Evolutionary conservation across 75 land plant species (phyloP).

Genomic region (Pseudotsuga menziesii): DNA sequence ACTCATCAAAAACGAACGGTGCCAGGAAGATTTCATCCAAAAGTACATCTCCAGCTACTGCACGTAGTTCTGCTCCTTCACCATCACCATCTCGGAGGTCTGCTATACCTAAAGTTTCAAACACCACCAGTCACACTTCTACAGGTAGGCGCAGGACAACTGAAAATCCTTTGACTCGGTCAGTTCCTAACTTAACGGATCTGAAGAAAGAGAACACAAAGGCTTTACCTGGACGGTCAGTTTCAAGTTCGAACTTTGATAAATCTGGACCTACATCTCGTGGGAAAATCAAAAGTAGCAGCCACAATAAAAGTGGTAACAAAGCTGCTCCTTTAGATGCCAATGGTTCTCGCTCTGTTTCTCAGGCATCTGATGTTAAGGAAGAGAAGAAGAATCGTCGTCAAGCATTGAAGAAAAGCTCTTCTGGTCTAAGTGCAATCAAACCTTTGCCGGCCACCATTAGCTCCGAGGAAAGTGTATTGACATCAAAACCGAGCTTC

Average conservation of each 20-base stretch:
- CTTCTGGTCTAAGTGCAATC: conserved; percentile 1
- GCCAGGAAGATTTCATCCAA: conserved; percentile 5
- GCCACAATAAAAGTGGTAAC: conserved; percentile 6
- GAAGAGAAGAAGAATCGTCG: conserved; percentile 30
- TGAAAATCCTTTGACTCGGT: conserved; percentile 5
- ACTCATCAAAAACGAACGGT: neutral
- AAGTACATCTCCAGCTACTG: neutral
- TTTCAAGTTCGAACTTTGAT: neutral
- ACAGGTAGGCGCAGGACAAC: conserved; percentile 32
- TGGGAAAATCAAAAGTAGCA: conserved; percentile 3
- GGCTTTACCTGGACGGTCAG: conserved; percentile 12
- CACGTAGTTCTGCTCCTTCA: neutral
- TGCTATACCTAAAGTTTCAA: conserved; percentile 9
- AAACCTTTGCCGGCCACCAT: neutral
- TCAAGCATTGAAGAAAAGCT: conserved; percentile 11
- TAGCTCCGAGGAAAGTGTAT: neutral
- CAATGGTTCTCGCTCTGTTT: neutral
- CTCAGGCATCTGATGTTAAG: conserved; percentile 8
- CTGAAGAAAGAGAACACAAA: conserved; percentile 26
- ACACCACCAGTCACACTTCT: conserved; percentile 13
- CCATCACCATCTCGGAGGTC: conserved; percentile 17
- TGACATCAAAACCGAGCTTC: conserved; percentile 33
- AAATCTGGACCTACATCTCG: neutral
- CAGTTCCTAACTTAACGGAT: conserved; percentile 17
- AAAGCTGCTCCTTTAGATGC: neutral